Percentiles rank a stretch among this genome's conserved stretches.
These are phyloP conservation scores for Eurotiales sp. DNA, from an alignment of 2,329 filamentous ascomycete species.

Conservation along the genomic window DNA sequence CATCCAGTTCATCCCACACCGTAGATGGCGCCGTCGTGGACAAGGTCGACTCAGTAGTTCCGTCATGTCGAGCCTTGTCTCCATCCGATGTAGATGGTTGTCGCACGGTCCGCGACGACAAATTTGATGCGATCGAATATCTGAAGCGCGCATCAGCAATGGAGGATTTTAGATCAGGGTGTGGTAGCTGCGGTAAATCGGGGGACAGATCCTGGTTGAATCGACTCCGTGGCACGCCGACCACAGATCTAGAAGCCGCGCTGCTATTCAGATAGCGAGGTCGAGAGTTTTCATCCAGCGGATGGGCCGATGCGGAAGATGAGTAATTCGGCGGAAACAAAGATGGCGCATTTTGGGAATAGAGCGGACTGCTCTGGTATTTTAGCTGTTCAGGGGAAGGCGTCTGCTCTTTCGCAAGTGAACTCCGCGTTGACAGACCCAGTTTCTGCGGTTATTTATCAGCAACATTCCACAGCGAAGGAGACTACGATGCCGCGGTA, in stretches of 20 bases:
- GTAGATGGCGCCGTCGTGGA: conserved; percentile 88
- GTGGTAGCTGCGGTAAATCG: conserved; percentile 23
- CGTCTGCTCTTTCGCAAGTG: conserved; percentile 14
- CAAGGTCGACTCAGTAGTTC: conserved; percentile 72
- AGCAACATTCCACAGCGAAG: not conserved
- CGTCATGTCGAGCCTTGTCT: conserved; percentile 50
- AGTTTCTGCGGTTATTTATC: conserved; percentile 13
- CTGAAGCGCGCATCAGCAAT: conserved; percentile 33
- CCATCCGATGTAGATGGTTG: conserved; percentile 28
- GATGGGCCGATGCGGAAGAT: conserved; percentile 34
- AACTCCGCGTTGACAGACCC: conserved; percentile 14
- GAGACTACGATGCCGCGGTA: not conserved
- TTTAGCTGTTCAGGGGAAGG: conserved; percentile 12
- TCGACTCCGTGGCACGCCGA: conserved; percentile 34
- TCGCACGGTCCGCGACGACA: conserved; percentile 32
- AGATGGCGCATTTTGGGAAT: conserved; percentile 6
- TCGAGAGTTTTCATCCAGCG: conserved; percentile 35
- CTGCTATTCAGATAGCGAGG: conserved; percentile 31
- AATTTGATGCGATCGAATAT: conserved; percentile 29
- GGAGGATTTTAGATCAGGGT: conserved; percentile 29
- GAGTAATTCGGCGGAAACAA: conserved; percentile 18
- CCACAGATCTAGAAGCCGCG: conserved; percentile 32
- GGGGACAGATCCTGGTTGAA: conserved; percentile 34
- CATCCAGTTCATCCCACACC: conserved; percentile 96
- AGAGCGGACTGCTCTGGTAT: conserved; percentile 23